These are phyloP conservation scores for Euphorbia peplus DNA, from an alignment of 345 rosid genomes.

Conservation along the genomic window DNA sequence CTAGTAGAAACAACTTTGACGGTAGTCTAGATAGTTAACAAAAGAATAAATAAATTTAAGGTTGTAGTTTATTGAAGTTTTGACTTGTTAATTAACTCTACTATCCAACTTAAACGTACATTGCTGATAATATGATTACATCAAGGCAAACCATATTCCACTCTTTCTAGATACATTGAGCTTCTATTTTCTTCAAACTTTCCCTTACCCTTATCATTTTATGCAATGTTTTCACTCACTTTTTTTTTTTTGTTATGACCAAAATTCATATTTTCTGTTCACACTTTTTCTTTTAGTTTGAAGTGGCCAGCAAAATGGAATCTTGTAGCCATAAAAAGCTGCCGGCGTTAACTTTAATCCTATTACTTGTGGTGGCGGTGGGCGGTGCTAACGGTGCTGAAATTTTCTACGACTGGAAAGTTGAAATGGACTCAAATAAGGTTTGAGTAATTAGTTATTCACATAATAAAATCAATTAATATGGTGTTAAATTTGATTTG, in stretches of 20 bases:
- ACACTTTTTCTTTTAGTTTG: not conserved
- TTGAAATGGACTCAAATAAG: slow-evolving; percentile 14
- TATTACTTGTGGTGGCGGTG: not conserved
- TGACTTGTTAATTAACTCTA: not conserved
- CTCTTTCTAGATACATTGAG: too few species aligned
- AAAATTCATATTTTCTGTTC: not conserved
- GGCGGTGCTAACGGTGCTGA: slow-evolving; percentile 18
- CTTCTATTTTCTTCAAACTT: not conserved
- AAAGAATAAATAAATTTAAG: not conserved
- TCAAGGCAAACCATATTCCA: not conserved
- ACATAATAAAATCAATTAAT: not conserved
- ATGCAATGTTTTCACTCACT: not conserved
- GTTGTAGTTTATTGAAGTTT: not conserved
- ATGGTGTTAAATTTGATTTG: too few species aligned
- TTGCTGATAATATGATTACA: not conserved
- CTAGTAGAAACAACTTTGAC: too few species aligned
- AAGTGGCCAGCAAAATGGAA: slow-evolving; percentile 7
- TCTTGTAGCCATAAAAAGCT: slow-evolving; percentile 1
- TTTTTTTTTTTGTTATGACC: not conserved
- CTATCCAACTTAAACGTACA: not conserved
- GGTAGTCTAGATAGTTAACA: too few species aligned
- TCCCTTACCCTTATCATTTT: too few species aligned
- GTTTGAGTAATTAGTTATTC: not conserved
- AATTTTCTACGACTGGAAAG: slow-evolving; percentile 35
- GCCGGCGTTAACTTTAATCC: slow-evolving; percentile 4